phyloP scores from a whole-genome alignment of 176 grass and related monocot genomes.

The Hordeum marinum region DNA sequence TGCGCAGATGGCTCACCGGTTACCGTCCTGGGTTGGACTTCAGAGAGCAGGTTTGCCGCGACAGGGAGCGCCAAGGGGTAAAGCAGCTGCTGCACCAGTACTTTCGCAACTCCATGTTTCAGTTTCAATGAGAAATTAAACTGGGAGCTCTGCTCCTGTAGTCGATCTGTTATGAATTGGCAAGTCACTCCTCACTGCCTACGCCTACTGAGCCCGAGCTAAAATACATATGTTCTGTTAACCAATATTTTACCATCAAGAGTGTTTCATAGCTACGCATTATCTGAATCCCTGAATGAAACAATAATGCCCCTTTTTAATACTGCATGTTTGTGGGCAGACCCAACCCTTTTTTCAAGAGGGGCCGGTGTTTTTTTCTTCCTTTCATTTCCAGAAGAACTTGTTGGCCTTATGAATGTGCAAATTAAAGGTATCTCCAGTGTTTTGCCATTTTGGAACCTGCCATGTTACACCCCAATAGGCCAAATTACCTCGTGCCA shows the following conservation, averaged over 20 bases:
- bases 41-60: no score
- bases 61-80: no score
- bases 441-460: background rate
- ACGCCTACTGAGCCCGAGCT: background rate
- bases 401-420: background rate
- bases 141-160: no score
- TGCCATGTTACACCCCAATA: no score
- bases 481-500: no score
- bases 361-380: background rate
- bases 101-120: no score
- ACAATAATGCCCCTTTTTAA: background rate
- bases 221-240: background rate
- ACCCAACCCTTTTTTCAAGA: background rate
- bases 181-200: background rate
- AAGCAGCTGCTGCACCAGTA: no score
- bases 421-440: no score
- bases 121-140: no score
- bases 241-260: background rate
- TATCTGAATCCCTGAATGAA: background rate
- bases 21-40: no score
- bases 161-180: background rate
- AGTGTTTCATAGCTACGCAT: background rate
- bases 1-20: no score
- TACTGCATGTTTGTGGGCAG: background rate
- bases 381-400: background rate